Conservation (phyloP, 192 early-diverging fungal genomes). For the Glomus cerebriforme region DNA sequence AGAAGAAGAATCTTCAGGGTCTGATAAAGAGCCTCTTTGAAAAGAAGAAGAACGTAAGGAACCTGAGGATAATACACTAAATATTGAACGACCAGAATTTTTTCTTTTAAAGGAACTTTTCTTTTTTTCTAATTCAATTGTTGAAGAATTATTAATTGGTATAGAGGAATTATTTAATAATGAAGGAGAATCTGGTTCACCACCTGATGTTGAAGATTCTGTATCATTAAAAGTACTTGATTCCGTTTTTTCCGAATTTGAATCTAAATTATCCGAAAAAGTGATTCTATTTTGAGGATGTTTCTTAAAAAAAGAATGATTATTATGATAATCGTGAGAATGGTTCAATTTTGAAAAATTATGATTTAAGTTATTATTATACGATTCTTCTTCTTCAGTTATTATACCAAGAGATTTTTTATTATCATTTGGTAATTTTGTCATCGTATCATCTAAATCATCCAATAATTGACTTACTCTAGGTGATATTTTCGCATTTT, state of each 20-base stretch:
- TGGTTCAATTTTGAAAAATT: not conserved
- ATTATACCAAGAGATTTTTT: constrained; percentile 28
- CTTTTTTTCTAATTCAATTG: not conserved
- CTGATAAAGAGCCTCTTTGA: constrained; percentile 24
- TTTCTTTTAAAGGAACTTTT: constrained; percentile 19
- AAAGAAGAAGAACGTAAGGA: not conserved
- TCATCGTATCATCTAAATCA: constrained; percentile 7
- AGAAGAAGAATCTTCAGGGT: constrained; percentile 3
- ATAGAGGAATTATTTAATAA: not conserved
- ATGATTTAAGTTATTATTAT: not conserved
- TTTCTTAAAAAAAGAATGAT: not conserved
- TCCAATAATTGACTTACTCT: constrained; percentile 16
- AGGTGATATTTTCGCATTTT: not conserved
- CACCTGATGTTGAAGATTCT: constrained; percentile 3
- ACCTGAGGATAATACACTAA: constrained; percentile 21
- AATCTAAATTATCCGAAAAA: not conserved
- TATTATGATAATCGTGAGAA: not conserved
- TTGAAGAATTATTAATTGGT: not conserved
- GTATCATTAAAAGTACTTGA: constrained; percentile 6
- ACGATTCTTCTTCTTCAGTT: constrained; percentile 23
- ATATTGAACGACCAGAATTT: constrained; percentile 27
- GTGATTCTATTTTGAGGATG: not conserved
- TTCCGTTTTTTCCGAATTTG: not conserved
- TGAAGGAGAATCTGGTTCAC: constrained; percentile 7
- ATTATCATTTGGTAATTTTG: not conserved